Conservation (phyloP, 2,329 filamentous ascomycete species). For the Colletotrichum tropicale region DNA sequence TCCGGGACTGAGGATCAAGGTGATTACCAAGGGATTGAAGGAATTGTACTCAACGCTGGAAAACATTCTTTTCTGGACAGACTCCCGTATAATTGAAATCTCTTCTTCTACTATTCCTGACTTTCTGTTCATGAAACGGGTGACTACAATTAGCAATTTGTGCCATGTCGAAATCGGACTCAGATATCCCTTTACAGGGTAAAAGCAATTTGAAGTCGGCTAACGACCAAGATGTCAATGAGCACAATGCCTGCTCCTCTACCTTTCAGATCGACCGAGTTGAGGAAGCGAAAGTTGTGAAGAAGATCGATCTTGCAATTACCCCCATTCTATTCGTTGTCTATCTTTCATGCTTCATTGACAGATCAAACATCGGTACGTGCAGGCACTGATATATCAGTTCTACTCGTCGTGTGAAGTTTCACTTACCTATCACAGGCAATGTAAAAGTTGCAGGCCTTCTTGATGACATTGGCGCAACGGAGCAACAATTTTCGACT, state of each 20-base stretch:
- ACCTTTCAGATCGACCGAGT: background rate
- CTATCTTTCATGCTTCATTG: background rate
- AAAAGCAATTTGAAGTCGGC: background rate
- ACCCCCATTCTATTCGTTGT: background rate
- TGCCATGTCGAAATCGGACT: background rate
- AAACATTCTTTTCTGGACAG: rapidly evolving
- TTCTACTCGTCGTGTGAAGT: rapidly evolving
- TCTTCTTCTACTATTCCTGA: rapidly evolving
- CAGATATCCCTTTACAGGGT: background rate
- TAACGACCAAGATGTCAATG: rapidly evolving
- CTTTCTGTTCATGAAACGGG: background rate
- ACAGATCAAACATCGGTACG: background rate
- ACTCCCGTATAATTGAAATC: background rate
- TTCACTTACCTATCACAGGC: background rate
- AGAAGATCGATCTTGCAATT: background rate
- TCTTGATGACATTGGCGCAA: background rate
- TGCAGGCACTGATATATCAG: background rate
- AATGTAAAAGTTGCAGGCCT: background rate
- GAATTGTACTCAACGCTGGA: background rate
- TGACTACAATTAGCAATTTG: rapidly evolving
- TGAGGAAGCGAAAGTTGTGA: background rate
- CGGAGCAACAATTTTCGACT: background rate
- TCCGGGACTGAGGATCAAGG: background rate
- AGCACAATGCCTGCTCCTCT: background rate
- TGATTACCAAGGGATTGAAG: background rate